Evolutionary conservation across 352 stramenopile species (phyloP), one percentile per base, ranked within the genome.

Genomic region (Pseudoperonospora humuli): DNA sequence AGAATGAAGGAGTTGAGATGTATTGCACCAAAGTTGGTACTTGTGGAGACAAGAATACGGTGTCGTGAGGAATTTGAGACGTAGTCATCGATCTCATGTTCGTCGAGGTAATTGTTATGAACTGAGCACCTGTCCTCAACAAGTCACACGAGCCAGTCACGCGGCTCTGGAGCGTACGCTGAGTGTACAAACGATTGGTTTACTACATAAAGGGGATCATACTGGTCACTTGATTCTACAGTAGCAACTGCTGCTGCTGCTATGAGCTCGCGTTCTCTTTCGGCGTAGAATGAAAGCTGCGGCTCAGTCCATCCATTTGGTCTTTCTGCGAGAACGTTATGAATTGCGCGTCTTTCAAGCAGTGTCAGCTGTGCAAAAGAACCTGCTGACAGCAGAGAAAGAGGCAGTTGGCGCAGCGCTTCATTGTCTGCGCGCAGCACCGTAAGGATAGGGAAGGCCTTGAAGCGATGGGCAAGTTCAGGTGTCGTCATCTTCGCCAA

Each of bases 151-250:
- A 36, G 1, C 42, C 42, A 58, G 3, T 26, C 41, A 32, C 28
- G 50, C 14, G 42, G 42, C 34, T 58, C 42, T 42, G 31, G 50
- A 17, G 50, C 42, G 18, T 58, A 58, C 23, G 36, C n/a, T 7
- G 50, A 46, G 50, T 48, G 47, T 0, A 10, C 9, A 14, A 39
- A 7, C 17, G 26, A 17, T 11, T 33, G n/a, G 2, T 47, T n/a
- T 18, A 43, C 23, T 20, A 21, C 19, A 19, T 59, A 59, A 29
- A 54, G 24, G 8, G 14, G 5, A 15, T 54, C 37, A 11, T 45
- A 33, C 13, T 14, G 7, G 0, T 37, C 37, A 5, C 15, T 21
- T n/a, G 6, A 3, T 17, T 40, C 19, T 13, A 26, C 28, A 2
- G 32, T 39, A 5, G 50, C 37, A 34, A 9, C 23, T 7, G 23